Conservation (phyloP, 257 asterid genomes). For the Vinca minor region DNA sequence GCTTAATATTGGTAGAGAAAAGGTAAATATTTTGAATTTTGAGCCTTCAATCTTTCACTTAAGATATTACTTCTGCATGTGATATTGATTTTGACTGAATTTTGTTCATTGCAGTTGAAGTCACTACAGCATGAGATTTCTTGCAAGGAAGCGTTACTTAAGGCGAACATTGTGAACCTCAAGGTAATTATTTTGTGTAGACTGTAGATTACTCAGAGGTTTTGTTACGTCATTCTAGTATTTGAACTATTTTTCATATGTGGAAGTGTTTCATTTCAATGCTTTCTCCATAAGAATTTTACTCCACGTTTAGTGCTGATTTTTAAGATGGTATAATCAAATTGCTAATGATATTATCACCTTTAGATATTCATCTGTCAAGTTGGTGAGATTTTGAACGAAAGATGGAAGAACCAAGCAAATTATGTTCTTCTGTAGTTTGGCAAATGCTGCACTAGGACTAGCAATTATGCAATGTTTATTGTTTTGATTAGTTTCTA, state of each 20-base stretch:
- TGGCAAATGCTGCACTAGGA: not conserved
- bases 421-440: not conserved
- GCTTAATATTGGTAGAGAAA: conserved; percentile 54
- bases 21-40: conserved; percentile 37
- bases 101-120: conserved; percentile 39
- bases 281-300: not conserved
- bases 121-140: conserved; percentile 63
- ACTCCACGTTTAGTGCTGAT: not conserved
- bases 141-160: conserved; percentile 68
- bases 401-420: not conserved
- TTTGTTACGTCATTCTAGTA: not conserved
- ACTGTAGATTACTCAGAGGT: no score
- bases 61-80: not conserved
- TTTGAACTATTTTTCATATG: not conserved
- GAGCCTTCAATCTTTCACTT: not conserved
- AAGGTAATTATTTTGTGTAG: conserved; percentile 8
- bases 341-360: not conserved
- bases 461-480: no score
- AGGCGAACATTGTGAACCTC: conserved; percentile 36
- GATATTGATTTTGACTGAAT: not conserved
- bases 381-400: not conserved
- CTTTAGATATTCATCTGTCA: not conserved
- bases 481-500: no score
- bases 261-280: not conserved
- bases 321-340: not conserved